Percentiles rank a stretch among this genome's conserved stretches.
Evolutionary conservation across 345 rosid species (phyloP).

Genomic region (Acer campestre): DNA sequence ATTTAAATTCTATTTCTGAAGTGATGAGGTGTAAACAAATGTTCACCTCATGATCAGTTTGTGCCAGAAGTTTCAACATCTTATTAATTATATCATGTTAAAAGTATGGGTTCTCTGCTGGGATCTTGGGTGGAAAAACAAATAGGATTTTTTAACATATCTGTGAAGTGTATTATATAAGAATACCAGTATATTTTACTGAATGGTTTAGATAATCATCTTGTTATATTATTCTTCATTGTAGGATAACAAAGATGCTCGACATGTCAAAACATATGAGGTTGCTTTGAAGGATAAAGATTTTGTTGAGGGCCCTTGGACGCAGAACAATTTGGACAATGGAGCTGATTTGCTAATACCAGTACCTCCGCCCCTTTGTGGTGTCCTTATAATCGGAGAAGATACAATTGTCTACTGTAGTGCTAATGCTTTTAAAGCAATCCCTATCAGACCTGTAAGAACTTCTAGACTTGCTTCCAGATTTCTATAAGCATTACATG

Average conservation of each 20-base stretch:
- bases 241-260: slow-evolving; percentile 98
- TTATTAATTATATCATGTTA: neutral
- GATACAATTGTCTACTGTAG: slow-evolving; percentile 93
- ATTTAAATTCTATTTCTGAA: neutral
- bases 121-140: too few relatives aligned
- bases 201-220: slow-evolving; percentile 11
- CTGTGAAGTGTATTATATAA: neutral
- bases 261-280: slow-evolving; percentile 95
- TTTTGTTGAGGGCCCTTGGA: slow-evolving; percentile 96
- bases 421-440: slow-evolving; percentile 83
- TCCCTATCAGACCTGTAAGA: slow-evolving; percentile 82
- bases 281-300: slow-evolving; percentile 94
- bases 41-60: neutral
- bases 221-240: slow-evolving; percentile 13
- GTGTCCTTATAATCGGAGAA: slow-evolving; percentile 95
- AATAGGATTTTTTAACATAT: neutral
- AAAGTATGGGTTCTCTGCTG: neutral
- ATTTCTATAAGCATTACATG: slow-evolving; percentile 8
- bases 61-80: neutral
- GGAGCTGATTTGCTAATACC: slow-evolving; percentile 94
- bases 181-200: neutral
- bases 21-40: neutral
- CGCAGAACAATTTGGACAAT: slow-evolving; percentile 92
- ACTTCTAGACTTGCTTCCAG: slow-evolving; percentile 11
- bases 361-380: slow-evolving; percentile 95